A percentile compares a stretch with the other conserved stretches of the same genome.
These are phyloP conservation scores for Suhomyces sp. DNA, from an alignment of 805 yeast species.

Conservation along the genomic window DNA sequence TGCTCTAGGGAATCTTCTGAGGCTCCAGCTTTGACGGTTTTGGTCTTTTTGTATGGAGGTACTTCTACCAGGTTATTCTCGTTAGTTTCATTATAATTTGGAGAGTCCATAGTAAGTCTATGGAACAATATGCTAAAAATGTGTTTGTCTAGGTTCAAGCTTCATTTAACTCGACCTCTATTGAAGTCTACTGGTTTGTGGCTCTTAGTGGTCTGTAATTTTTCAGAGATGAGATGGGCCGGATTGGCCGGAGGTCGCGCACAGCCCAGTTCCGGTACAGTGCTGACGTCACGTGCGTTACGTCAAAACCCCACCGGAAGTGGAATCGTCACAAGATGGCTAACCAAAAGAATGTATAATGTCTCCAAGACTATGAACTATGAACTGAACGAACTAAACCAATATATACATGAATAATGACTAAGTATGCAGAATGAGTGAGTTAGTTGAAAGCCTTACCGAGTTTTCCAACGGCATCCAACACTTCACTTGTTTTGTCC, in stretches of 20 bases:
- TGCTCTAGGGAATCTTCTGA: conserved; percentile 2
- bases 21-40: neutral
- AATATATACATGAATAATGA: neutral
- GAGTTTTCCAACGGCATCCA: conserved; percentile 17
- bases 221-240: conserved; percentile 3
- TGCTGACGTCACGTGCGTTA: neutral
- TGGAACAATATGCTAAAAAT: too few relatives aligned
- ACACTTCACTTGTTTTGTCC: conserved; percentile 12
- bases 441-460: conserved; percentile 8
- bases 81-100: neutral
- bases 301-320: neutral
- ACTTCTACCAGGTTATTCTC: conserved; percentile 1
- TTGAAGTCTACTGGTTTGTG: neutral
- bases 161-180: neutral
- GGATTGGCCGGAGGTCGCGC: neutral
- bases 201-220: neutral
- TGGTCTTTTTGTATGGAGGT: conserved; percentile 1
- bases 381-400: neutral
- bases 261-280: neutral
- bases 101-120: neutral
- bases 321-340: neutral
- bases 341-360: neutral
- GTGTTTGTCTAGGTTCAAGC: too few relatives aligned
- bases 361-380: neutral
- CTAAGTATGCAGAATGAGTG: neutral